Evolutionary conservation across 495 filamentous ascomycete genomes (phyloP).

Genomic region (Echria macrotheca): DNA sequence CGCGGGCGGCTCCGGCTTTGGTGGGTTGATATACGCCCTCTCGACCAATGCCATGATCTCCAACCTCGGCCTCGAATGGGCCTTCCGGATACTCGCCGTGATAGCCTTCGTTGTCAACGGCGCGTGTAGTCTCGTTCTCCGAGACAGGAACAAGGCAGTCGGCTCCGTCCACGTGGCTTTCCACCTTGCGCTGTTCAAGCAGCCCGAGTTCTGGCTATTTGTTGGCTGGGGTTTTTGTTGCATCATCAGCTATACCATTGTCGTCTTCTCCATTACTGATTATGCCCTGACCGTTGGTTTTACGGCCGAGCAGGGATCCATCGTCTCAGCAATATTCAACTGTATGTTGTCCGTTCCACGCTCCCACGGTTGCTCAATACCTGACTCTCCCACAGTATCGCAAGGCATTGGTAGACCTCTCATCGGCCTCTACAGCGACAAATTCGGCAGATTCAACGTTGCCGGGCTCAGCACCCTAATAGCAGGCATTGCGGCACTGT

Average conservation of each 20-base stretch:
- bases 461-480: conserved; percentile 55
- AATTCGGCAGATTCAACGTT: conserved; percentile 62
- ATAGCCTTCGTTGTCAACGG: conserved; percentile 53
- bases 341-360: conserved; percentile 36
- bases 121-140: conserved; percentile 52
- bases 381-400: conserved; percentile 26
- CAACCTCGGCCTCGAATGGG: conserved; percentile 54
- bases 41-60: conserved; percentile 57
- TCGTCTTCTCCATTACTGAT: conserved; percentile 67
- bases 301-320: conserved; percentile 57
- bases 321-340: conserved; percentile 69
- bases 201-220: conserved; percentile 57
- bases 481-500: conserved; percentile 54
- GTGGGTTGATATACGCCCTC: conserved; percentile 59
- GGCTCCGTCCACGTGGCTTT: conserved; percentile 59
- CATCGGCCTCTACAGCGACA: conserved; percentile 64
- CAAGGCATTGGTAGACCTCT: conserved; percentile 51
- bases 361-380: background rate
- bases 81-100: conserved; percentile 65
- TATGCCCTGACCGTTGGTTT: conserved; percentile 63
- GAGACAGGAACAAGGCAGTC: conserved; percentile 63
- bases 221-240: conserved; percentile 64
- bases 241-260: conserved; percentile 66
- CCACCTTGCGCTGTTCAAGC: conserved; percentile 55
- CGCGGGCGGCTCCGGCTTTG: conserved; percentile 68